Percentiles rank a stretch among this genome's conserved stretches.
phyloP scores from a whole-genome alignment of 2,329 filamentous ascomycete species.

The Kalaharituber pfeilii region DNA sequence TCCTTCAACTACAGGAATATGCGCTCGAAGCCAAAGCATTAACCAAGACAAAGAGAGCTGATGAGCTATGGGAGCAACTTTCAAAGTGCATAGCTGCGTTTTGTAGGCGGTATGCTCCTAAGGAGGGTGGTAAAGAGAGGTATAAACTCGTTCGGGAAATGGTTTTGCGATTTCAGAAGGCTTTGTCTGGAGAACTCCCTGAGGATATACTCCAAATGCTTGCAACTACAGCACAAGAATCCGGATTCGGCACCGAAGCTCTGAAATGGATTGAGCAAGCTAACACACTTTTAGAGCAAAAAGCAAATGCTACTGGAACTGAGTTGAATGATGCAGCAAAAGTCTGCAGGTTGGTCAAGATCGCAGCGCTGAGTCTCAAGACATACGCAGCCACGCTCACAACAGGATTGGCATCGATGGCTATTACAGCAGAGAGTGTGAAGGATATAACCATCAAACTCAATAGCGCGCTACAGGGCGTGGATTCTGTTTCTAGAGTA shows the following conservation, averaged over 20 bases:
- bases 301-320: background rate
- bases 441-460: conserved; percentile 10
- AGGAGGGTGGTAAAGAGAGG: background rate
- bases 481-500: conserved; percentile 13
- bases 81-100: background rate
- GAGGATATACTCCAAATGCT: background rate
- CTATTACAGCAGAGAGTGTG: conserved; percentile 3
- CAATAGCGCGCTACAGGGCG: conserved; percentile 9
- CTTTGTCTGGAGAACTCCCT: background rate
- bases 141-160: background rate
- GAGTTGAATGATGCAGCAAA: background rate
- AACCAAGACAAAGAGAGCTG: background rate
- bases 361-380: background rate
- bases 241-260: background rate
- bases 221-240: background rate
- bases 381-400: background rate
- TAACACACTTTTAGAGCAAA: background rate
- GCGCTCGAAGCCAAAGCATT: background rate
- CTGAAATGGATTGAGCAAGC: conserved; percentile 1
- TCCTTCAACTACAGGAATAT: background rate
- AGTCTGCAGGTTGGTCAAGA: background rate
- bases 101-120: background rate
- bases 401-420: background rate
- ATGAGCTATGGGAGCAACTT: background rate
- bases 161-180: background rate